A percentile compares a stretch with the other conserved stretches of the same genome.
Evolutionary conservation across 2,329 filamentous ascomycete species (phyloP).

Genomic region (Cladophialophora immunda): DNA sequence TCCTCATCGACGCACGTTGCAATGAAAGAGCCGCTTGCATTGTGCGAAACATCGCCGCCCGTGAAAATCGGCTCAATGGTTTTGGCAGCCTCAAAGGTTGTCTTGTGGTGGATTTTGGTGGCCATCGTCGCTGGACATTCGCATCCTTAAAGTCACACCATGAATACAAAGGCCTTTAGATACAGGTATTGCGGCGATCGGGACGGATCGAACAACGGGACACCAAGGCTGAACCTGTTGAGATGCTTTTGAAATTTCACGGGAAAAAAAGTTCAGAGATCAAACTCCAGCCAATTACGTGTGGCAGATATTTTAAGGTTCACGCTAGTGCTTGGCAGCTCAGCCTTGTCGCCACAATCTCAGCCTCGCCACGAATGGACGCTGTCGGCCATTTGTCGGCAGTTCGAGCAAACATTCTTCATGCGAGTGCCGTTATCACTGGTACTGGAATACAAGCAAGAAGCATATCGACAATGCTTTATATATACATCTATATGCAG

Average conservation of each 20-base stretch:
- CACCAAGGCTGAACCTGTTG: neutral
- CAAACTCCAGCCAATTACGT: neutral
- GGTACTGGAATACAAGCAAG: too few species aligned
- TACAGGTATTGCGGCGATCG: neutral
- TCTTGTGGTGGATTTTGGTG: conserved; percentile 68
- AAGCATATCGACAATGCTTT: too few species aligned
- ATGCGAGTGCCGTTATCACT: neutral
- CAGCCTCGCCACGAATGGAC: neutral
- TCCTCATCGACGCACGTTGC: conserved; percentile 93
- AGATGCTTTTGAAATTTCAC: conserved; percentile 6
- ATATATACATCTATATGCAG: too few species aligned
- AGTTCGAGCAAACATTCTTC: neutral
- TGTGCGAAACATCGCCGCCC: conserved; percentile 84
- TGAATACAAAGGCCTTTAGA: neutral
- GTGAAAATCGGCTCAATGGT: conserved; percentile 94
- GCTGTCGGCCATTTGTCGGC: neutral
- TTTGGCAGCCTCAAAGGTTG: conserved; percentile 81
- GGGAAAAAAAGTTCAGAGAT: conserved; percentile 1
- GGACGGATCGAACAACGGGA: neutral
- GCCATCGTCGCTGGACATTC: conserved; percentile 51
- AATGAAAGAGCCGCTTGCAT: conserved; percentile 80
- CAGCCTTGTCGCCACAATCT: neutral
- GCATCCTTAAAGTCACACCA: neutral
- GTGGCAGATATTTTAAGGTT: neutral
- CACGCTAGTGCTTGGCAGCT: neutral